Conservation (phyloP, 352 stramenopile genomes). For the Pythium dissimile region DNA sequence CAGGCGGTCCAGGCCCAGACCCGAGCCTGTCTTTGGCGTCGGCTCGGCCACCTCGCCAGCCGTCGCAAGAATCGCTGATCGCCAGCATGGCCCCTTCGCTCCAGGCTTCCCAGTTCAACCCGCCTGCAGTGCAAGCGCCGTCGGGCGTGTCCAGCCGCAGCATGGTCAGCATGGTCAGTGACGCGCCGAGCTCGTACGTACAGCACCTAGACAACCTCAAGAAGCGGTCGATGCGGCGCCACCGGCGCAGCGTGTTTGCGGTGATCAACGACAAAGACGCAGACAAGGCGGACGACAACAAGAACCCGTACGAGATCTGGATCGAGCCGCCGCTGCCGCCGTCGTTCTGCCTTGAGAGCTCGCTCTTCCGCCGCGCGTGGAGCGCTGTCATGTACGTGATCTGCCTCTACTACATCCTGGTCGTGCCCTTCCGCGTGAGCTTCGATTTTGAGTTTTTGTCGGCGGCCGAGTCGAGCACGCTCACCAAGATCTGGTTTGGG, state of each 20-base stretch:
- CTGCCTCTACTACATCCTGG: slow-evolving; percentile 32
- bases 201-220: slow-evolving; percentile 6
- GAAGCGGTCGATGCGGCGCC: slow-evolving; percentile 2
- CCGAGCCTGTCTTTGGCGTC: too few species aligned
- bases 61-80: too few species aligned
- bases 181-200: slow-evolving; percentile 1
- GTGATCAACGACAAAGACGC: neutral
- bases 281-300: neutral
- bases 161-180: too few species aligned
- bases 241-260: slow-evolving; percentile 9
- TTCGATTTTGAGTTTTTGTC: slow-evolving; percentile 29
- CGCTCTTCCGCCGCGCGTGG: slow-evolving; percentile 25
- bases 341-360: slow-evolving; percentile 26
- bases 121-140: too few species aligned
- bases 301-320: slow-evolving; percentile 25
- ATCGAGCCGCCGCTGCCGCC: slow-evolving; percentile 22
- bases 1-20: too few species aligned
- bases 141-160: too few species aligned
- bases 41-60: neutral
- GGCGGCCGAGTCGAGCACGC: neutral
- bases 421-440: slow-evolving; percentile 30
- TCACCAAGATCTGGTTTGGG: slow-evolving; percentile 27
- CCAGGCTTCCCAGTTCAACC: neutral
- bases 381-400: slow-evolving; percentile 26
- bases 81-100: too few species aligned